Percentiles rank a stretch among this genome's conserved stretches.
phyloP scores from a whole-genome alignment of 306 rosid species.

The Canavalia ensiformis region DNA sequence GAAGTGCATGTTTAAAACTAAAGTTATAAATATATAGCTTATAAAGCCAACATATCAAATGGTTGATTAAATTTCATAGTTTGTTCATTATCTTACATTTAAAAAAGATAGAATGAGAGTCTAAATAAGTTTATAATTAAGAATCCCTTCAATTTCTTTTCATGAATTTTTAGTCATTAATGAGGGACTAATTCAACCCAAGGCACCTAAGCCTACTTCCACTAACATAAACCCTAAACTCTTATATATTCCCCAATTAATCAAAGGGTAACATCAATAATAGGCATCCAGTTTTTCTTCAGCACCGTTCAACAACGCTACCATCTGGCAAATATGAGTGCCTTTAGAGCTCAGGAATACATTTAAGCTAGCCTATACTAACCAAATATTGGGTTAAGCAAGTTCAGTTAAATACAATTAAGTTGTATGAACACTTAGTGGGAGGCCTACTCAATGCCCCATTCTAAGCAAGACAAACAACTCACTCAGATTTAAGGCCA shows the following conservation, averaged over 20 bases:
- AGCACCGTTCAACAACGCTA: neutral
- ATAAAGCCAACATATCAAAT: neutral
- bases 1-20: neutral
- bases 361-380: neutral
- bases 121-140: neutral
- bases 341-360: neutral
- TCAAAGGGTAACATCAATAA: neutral
- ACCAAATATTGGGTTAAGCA: conserved; percentile 12
- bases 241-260: neutral
- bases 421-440: neutral
- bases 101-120: neutral
- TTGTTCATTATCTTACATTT: neutral
- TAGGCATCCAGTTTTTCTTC: neutral
- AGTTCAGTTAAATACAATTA: neutral
- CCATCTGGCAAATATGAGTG: neutral
- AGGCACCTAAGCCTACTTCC: conserved; percentile 1
- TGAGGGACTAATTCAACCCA: neutral
- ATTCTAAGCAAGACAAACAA: neutral
- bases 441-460: neutral
- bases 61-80: conserved; percentile 1
- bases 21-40: neutral
- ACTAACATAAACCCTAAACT: neutral
- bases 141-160: neutral
- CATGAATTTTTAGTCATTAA: neutral
- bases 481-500: neutral